Base-by-base conservation (phyloP, 192 early-diverging fungal species). In the Mortierella alpina region DNA sequence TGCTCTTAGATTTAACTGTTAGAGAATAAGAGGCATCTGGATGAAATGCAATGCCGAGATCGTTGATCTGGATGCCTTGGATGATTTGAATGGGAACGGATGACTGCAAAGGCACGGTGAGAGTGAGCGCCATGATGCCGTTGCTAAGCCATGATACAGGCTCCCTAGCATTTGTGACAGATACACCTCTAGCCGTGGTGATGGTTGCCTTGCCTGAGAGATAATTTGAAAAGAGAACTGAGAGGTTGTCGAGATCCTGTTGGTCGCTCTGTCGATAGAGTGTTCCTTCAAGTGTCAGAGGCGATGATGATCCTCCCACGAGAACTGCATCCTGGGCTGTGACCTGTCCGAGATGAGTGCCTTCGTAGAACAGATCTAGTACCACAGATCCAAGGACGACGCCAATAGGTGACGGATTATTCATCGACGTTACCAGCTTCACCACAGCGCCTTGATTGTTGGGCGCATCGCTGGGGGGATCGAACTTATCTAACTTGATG, bases 361-460 rank as follows among this genome's bases (percentile, higher is more conserved):
- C 55, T 13, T 83, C 53, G 52, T 75, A 88, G 62, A 61, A 86
- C 40, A 75, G 48, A 15, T 78, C 72, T 31, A 87, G 76, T 0
- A 59, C 61, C 59, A 88, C 62, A 66, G 68, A 68, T 8, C 72
- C 72, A 18, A 90, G 72, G 10, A 74, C 60, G 50, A 90, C 75
- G 47, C 84, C 86, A 56, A 88, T 64, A 45, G 73, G 79, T 40
- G 73, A 87, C n/a, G 90, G 89, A 82, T 88, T 91, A 7, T 82
- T 85, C 49, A 88, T 76, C 22, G 84, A 82, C 20, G 86, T 91
- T 7, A 80, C 84, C 62, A 90, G 84, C 50, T 62, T 45, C 49
- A 92, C 86, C 53, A 74, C 84, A 73, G 92, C 90, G 62, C 84
- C 90, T 20, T 41, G 46, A 63, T 86, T 91, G 12, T 89, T 82